These are phyloP conservation scores for Aurinia saxatilis DNA, from an alignment of 345 rosid genomes.

Conservation along the genomic window DNA sequence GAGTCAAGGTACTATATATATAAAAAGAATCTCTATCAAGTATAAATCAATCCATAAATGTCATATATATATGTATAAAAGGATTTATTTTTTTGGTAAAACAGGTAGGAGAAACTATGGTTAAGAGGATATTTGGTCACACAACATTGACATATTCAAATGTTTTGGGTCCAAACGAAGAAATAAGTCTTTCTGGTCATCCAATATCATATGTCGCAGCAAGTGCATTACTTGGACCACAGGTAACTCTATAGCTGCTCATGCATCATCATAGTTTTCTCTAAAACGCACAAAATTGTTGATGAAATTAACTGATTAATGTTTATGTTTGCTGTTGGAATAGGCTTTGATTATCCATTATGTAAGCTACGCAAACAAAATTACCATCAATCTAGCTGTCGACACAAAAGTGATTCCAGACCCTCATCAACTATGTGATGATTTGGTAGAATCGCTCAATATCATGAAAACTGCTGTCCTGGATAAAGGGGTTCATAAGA, in stretches of 20 bases:
- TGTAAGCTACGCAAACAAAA: constrained; percentile 53
- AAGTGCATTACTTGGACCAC: constrained; percentile 41
- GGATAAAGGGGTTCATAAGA: not conserved
- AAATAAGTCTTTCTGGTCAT: constrained; percentile 43
- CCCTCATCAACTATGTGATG: constrained; percentile 49
- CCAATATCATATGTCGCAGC: constrained; percentile 49
- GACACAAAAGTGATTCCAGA: constrained; percentile 54
- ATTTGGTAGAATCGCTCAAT: constrained; percentile 44
- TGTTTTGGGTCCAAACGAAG: constrained; percentile 43
- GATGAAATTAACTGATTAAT: not conserved
- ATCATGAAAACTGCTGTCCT: constrained; percentile 33
- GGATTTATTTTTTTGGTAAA: not conserved
- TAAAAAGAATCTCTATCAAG: not conserved
- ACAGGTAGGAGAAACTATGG: constrained; percentile 28
- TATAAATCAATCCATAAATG: not conserved
- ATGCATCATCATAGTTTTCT: not conserved
- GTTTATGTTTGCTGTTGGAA: constrained; percentile 38
- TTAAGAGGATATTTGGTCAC: constrained; percentile 23
- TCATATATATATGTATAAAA: too few relatives aligned
- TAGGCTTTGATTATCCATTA: constrained; percentile 63
- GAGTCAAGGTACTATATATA: constrained; percentile 28
- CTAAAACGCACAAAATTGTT: not conserved
- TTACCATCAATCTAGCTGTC: constrained; percentile 45
- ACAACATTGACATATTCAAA: constrained; percentile 47
- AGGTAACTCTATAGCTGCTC: constrained; percentile 21